Percentiles rank a stretch among this genome's conserved stretches.
Conservation (phyloP, 495 filamentous ascomycete genomes). For the Lasiosphaeriaceae sp. region DNA sequence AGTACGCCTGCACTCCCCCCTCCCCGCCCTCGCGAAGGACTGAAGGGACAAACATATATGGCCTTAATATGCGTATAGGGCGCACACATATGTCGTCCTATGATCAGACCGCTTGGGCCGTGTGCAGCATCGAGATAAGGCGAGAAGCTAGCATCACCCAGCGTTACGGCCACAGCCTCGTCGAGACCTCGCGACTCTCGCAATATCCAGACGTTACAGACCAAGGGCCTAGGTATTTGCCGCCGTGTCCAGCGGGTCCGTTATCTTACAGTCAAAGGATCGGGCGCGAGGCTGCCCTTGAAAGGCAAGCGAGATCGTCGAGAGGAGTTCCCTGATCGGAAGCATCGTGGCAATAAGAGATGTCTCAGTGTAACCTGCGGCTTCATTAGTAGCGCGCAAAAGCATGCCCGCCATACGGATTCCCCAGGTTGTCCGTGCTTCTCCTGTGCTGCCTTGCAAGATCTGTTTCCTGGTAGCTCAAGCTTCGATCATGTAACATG, state of each 20-base stretch:
- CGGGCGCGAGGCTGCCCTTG: background rate
- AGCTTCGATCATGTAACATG: background rate
- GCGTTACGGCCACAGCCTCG: no score
- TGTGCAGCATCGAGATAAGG: conserved; percentile 20
- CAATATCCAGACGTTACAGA: no score
- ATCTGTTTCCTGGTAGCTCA: background rate
- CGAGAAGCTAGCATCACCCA: background rate
- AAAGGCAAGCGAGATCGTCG: background rate
- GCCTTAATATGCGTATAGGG: background rate
- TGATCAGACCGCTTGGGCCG: background rate
- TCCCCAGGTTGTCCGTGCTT: background rate
- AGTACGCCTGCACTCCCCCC: background rate
- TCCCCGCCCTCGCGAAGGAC: background rate
- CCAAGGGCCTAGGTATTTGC: no score
- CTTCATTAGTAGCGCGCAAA: background rate
- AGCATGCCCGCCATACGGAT: background rate
- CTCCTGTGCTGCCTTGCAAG: background rate
- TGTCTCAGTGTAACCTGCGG: background rate
- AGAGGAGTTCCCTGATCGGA: background rate
- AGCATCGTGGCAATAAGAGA: background rate
- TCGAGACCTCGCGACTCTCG: no score
- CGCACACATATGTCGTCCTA: background rate
- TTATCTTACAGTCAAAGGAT: no score
- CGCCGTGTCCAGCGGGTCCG: no score
- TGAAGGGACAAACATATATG: background rate